Base-by-base conservation (phyloP, 768 basidiomycete genomes). In the Tubosaeta sp. region DNA sequence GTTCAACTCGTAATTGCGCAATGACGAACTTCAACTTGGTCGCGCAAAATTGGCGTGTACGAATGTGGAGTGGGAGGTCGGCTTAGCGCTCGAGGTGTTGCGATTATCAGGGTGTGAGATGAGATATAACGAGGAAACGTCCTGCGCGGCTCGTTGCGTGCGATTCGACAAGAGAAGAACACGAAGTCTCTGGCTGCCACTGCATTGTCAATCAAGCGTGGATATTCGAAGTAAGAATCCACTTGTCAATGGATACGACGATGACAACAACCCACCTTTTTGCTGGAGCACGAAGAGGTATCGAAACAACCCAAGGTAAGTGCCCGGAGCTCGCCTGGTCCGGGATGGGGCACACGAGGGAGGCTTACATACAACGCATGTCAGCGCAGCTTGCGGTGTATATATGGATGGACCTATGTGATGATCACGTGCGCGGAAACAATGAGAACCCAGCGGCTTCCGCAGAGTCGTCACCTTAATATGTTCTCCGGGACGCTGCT, bases 331-430 rank as follows among this genome's bases (percentile, higher is more conserved):
- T 58, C 50, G 57, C 59, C 46, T 59, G 48, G 59, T 64, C 66
- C 58, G 45, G 52, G 50, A 62, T 57, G 55, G 54, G 51, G 43
- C 34, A 58, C 66, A 68, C 66, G 67, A 64, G 66, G 66, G 59
- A 46, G 39, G 62, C 64, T 66, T 65, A 65, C 62, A 65, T 61
- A 64, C 54, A 43, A 35, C 16, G 32, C 42, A 32, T 45, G 55
- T 43, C 38, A 27, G 46, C 31, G 29, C 43, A 49, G 52, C 54
- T 59, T 54, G 57, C 51, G 59, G 48, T 22, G 38, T 41, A 50
- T 45, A 60, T 53, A 59, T 25, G 45, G 27, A 43, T 25, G 54
- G 37, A 54, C 56, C 46, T 55, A 50, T 57, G 54, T 49, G 56
- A 35, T 16, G 7, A 27, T 62, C 65, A 67, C 64, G 65, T 67